Evolutionary conservation across 495 filamentous ascomycete genomes (phyloP), one percentile per base, ranked within the genome.

Genomic region (Talaromyces nanjingensis): DNA sequence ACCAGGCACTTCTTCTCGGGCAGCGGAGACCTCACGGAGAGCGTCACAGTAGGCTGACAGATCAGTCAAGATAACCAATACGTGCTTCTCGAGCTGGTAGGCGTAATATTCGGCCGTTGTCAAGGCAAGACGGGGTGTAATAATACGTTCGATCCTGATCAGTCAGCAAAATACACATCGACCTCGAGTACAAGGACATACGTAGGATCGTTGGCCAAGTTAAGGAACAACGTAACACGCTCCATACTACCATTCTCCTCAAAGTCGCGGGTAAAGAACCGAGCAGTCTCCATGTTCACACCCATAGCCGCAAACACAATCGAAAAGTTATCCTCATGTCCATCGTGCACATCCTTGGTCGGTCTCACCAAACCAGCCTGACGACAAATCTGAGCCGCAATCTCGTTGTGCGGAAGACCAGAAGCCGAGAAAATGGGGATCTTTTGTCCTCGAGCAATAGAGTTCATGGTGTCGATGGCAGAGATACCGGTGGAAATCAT

Each of bases 401-500:
- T 97, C 79, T 99, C 96, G 77, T 98, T 97, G 77, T 99, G 96
- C 6, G 96, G 96, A 61, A 99, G 83, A 92, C 96, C 96, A 60
- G 96, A 88, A 55, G 96, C 92, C 6, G 96, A 98, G 87, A 99
- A 99, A 72, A 99, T 99, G 62, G 96, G 96, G 66, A 99, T 99
- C 83, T 99, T 99, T 78, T 99, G 96, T 64, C 96, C 96, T 83
- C 96, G 92, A 67, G 96, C 94, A 75, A 99, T 93, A 65, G 96
- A 98, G 86, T 99, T 99, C 96, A 99, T 99, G 49, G 93, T 97
- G 76, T 99, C 96, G 71, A 99, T 99, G 71, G 96, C 93, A 63
- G 92, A 97, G 74, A 99, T 99, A 86, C 96, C 96, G 63, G 96
- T 99, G 9, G 93, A 92, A 70, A 99, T 98, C 92, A 99, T 99